Evolutionary conservation across 2,329 filamentous ascomycete species (phyloP), one percentile per base, ranked within the genome.

Genomic region (Domatiomyces catenatus): DNA sequence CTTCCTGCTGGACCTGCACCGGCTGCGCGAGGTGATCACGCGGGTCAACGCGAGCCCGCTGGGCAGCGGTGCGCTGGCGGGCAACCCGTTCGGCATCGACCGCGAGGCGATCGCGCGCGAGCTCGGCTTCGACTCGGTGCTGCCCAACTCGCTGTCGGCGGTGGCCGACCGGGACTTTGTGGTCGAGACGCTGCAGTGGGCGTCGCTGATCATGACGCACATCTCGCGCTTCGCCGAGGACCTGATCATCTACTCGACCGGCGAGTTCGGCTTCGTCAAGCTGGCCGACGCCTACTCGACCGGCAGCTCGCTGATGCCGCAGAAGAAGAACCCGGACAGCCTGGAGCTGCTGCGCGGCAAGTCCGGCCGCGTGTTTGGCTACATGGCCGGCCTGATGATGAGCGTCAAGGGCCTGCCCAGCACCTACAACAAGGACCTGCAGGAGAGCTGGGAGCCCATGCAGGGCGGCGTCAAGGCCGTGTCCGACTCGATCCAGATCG

Each of bases 391-490:
- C 39, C 69, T 92, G 56, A 86, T 86, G 76, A 81, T 81, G 70
- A 85, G 80, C 39, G 67, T 81, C 66, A 83, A 84, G 67, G 83
- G 83, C 50, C 76, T 92, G 24, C 84, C 86, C 1, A 84, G 77
- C 44, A 87, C 84, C 2, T 93, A 93, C 73, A 90, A 93, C 73
- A 94, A 93, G 69, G 86, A 94, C 66, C 69, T 93, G n/a, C 86
- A 94, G 68, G 87, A 94, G 69, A 83, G 79, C 52, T 81, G 86
- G 54, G 84, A 93, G 72, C 83, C 84, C n/a, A 79, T 94, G 69
- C 77, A 94, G 47, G 86, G 93, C 66, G 79, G 82, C 64, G 77
- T 67, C 85, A 88, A 75, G 90, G 86, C 5, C 75, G 92, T 54
- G 44, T 76, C 75, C 51, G 84, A 93, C 71, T 87, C 83, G 62